Evolutionary conservation across 257 asterid species (phyloP).

Genomic region (Parsonsia alboflavescens): DNA sequence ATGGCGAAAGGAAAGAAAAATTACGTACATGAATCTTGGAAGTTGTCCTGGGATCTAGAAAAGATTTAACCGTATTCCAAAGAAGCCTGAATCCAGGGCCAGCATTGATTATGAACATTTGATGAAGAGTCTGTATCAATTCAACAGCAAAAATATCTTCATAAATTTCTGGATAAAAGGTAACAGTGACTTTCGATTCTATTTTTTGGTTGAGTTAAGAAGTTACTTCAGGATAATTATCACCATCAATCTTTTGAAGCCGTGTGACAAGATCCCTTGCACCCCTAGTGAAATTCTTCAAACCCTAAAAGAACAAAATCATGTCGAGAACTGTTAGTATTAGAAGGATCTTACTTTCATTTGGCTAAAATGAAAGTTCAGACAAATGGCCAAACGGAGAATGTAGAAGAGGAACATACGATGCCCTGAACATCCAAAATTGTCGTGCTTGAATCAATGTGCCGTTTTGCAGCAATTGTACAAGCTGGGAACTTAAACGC

Average conservation of each 20-base stretch:
- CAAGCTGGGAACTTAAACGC: constrained; percentile 90
- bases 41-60: constrained; percentile 90
- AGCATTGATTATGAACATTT: constrained; percentile 95
- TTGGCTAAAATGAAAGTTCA: background rate
- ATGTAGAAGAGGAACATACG: constrained; percentile 47
- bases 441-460: constrained; percentile 92
- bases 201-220: constrained; percentile 12
- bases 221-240: constrained; percentile 87
- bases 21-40: constrained; percentile 81
- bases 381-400: background rate
- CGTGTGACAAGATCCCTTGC: constrained; percentile 85
- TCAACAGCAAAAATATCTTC: constrained; percentile 18
- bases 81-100: constrained; percentile 88
- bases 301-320: constrained; percentile 45
- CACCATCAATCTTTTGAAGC: constrained; percentile 91
- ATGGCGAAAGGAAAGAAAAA: constrained; percentile 8
- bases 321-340: background rate
- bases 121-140: constrained; percentile 80
- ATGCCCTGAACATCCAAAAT: constrained; percentile 98
- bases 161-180: constrained; percentile 15
- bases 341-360: background rate
- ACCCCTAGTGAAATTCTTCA: constrained; percentile 74
- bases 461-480: constrained; percentile 89
- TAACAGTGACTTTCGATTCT: constrained; percentile 16
- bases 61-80: constrained; percentile 81